Base-by-base conservation (phyloP, 2,329 filamentous ascomycete genomes). In the Raffaelea deltoideospora region DNA sequence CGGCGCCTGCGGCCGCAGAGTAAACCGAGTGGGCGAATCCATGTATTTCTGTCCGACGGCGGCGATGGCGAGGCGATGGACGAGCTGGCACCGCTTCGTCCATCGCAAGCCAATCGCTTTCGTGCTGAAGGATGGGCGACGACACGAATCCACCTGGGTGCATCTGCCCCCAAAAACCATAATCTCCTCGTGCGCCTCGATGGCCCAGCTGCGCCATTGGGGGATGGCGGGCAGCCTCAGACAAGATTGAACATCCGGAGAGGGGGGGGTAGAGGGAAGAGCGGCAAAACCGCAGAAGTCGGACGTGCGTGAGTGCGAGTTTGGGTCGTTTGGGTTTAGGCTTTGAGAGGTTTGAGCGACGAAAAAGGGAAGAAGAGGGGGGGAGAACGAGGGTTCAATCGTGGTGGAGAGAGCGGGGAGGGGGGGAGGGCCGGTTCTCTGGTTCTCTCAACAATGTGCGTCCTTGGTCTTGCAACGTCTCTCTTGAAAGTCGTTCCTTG, bases 181-280 rank as follows among this genome's bases (percentile, higher is more conserved):
- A 45, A 33, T 49, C 47, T 43, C 48, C 39, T 14, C 39, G 47
- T 31, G 44, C n/a, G n/a, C n/a, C 45, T 43, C 44, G 43, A 40
- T 48, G 43, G 39, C 49, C 44, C 35, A 46, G 41, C 39, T 49
- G 48, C 40, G 51, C 52, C 50, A 56, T 56, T 55, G 53, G 50
- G 49, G 48, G 44, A 41, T 41, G 42, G 40, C 39, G n/a, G 45
- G 46, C 44, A 50, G 50, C 50, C 49, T 42, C 39, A 40, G 28
- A 36, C 31, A 34, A 41, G 41, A 29, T 38, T 34, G 41, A 31
- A 39, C 46, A 47, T 48, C 36, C 44, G 42, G 31, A 32, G 30
- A 24, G 29, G 18, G 21, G 19, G 27, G 4, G n/a, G 13, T 3
- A 21, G 11, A 17, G 30, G 29, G 38, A 19, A 35, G n/a, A 14